Evolutionary conservation across 257 asterid species (phyloP), one percentile per base, ranked within the genome.

Genomic region (Ophiorrhiza pumila): DNA sequence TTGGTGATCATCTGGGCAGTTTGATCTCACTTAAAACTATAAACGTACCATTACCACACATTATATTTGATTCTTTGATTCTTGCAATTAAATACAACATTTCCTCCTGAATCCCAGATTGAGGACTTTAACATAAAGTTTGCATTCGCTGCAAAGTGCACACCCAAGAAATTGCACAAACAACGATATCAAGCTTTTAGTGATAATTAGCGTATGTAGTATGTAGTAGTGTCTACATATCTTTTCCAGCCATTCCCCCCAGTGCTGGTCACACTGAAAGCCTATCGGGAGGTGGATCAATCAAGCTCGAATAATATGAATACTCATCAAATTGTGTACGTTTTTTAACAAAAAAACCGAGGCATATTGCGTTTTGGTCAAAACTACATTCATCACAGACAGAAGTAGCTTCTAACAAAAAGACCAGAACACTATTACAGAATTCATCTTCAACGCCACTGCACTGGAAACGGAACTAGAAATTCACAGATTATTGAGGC

Each of bases 401-500:
- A 74, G 55, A 68, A 65, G 70, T 70, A 59, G 70, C 64, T 63
- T 50, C 29, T 50, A 71, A 74, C 60, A 43, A 65, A 75, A 65
- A 49, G 23, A 55, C 49, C 1, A 15, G 32, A 52, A 39, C 32
- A 45, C 68, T n/a, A 58, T 56, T 69, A 77, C 77, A 78, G 59
- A 68, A 74, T 78, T 65, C 72, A 74, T 68, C 45, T 41, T 65
- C 80, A 47, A 70, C 1, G 63, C 69, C 71, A 69, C 63, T 77
- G 59, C 75, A 55, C 57, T 74, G 69, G 75, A 70, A 79, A 69
- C 61, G 79, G 69, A 69, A 61, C 75, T 62, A n/a, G 67, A 35
- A 53, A 67, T 65, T 62, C 67, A 81, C 37, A 65, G 65, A 78
- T 85, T 83, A 85, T 85, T 81, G 78, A 64, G 77, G 74, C 62